phyloP scores from a whole-genome alignment of 106 monocot genomes.

The Ottelia alismoides region DNA sequence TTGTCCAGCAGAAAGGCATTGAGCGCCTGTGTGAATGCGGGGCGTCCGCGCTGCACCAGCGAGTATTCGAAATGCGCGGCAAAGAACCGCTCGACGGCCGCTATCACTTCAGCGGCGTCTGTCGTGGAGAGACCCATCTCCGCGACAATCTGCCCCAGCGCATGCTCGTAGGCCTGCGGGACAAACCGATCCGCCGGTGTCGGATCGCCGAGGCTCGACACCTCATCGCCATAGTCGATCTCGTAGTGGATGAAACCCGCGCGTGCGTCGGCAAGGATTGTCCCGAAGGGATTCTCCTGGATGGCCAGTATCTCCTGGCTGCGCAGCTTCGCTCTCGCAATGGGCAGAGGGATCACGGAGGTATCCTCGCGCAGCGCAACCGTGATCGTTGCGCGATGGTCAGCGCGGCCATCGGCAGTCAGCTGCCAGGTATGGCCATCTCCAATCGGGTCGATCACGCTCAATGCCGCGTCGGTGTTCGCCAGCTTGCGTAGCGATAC shows the following conservation, averaged over 20 bases:
- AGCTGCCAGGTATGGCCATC: background rate
- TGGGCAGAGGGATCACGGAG: background rate
- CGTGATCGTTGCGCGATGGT: background rate
- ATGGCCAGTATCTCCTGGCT: background rate
- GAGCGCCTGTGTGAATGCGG: too few relatives aligned
- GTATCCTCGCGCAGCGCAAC: too few relatives aligned
- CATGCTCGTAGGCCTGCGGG: background rate
- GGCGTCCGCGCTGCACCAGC: background rate
- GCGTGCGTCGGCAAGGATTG: too few relatives aligned
- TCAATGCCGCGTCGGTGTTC: background rate
- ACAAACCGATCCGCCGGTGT: background rate
- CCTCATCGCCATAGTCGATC: too few relatives aligned
- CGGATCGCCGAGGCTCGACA: too few relatives aligned
- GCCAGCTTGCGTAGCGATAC: background rate
- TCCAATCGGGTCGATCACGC: background rate
- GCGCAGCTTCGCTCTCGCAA: background rate
- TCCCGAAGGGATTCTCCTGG: background rate
- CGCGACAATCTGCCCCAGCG: too few relatives aligned
- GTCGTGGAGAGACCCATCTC: background rate
- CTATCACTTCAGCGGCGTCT: background rate
- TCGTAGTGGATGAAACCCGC: too few relatives aligned
- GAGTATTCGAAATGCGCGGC: background rate
- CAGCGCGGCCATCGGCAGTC: too few relatives aligned
- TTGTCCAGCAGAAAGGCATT: background rate
- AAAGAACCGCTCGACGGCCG: background rate